These are phyloP conservation scores for Microbotryum scabiosae DNA, from an alignment of 1,284 basidiomycete species.

Conservation along the genomic window DNA sequence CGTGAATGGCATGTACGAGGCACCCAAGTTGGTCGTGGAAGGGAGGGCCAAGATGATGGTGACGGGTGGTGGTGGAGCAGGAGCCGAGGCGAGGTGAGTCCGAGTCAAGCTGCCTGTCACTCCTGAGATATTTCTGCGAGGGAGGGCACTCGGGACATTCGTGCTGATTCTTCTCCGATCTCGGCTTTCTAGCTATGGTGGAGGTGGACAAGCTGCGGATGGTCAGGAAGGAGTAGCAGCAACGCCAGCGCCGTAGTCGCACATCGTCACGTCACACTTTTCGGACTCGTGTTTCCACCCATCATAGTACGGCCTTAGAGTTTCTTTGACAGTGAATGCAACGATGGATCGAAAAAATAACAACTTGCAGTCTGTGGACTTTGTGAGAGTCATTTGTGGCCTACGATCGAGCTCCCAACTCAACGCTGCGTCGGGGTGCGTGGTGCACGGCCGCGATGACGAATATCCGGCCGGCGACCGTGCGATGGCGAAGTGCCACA, in stretches of 20 bases:
- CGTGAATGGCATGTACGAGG: conserved; percentile 81
- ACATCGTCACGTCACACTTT: too few relatives aligned
- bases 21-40: conserved; percentile 72
- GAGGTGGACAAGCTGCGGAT: conserved; percentile 21
- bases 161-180: background rate
- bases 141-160: background rate
- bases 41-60: conserved; percentile 23
- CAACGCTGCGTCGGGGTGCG: too few relatives aligned
- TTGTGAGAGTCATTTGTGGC: too few relatives aligned
- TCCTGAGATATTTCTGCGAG: background rate
- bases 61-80: conserved; percentile 23
- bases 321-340: too few relatives aligned
- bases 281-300: too few relatives aligned
- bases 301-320: too few relatives aligned
- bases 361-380: too few relatives aligned
- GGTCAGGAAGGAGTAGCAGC: background rate
- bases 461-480: too few relatives aligned
- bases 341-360: too few relatives aligned
- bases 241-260: background rate
- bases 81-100: conserved; percentile 24
- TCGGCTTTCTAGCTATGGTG: conserved; percentile 16
- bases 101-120: background rate
- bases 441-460: too few relatives aligned
- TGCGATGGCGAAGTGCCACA: too few relatives aligned
- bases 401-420: too few relatives aligned